Base-by-base conservation (phyloP, 2,329 filamentous ascomycete species). In the Botrytis medusae region DNA sequence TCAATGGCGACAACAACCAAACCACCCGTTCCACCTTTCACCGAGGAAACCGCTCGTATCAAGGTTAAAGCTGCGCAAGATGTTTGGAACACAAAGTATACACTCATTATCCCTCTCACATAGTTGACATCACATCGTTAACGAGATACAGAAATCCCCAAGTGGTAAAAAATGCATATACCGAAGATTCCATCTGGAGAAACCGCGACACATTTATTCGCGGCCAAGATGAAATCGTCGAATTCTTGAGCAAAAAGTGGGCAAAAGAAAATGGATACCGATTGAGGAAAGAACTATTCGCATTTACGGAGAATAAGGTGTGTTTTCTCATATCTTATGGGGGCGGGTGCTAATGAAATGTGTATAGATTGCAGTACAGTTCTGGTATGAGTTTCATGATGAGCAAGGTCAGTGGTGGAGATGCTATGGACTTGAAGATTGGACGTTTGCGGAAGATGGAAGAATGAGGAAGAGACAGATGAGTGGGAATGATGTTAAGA, bases 41-140 rank as follows among this genome's bases (percentile, higher is more conserved):
- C 89, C 6, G 84, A 87, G 37, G 91, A 93, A 80, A 91, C 90
- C 1, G 94, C 94, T 2, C 84, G 84, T 25, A 84, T 86, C 74
- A 97, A 97, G 81, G 93, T 97, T 75, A 97, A 97, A 83, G 91
- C 90, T 29, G 93, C 93, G 0, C 94, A 97, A 80, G 88, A 93
- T 80, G 85, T 91, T 4, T 97, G 94, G 94, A 97, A 97, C 79
- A 91, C 90, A 1, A 87, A 85, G 92, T 93, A 82, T 77, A 84
- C 59, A 18, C 42, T 42, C n/a, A 25, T 12, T 44, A 1, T 42
- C 9, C 14, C 34, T 61, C 4, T 60, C 10, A 20, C 20, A 37
- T 32, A 22, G 18, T 40, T 5, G 12, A 20, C 60, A 29, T 14
- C 7, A 34, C 14, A 34, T 29, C 16, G 29, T 14, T 46, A 46